These are phyloP conservation scores for Astrocystis sublimbata DNA, from an alignment of 495 filamentous ascomycete species.

Conservation along the genomic window DNA sequence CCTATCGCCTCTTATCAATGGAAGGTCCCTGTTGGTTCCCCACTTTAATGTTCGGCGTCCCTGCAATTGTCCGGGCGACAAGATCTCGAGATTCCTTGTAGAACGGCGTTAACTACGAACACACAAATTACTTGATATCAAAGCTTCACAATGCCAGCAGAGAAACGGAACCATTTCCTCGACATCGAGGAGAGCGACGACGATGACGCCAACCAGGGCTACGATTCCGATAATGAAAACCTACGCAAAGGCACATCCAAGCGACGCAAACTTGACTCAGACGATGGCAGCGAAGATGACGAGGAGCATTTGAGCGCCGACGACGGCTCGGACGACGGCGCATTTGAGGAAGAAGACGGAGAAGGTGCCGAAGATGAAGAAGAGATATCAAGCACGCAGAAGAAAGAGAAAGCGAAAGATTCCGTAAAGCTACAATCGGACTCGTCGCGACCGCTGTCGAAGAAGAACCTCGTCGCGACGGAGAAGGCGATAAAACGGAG, in stretches of 20 bases:
- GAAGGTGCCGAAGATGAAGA: slow-evolving; percentile 18
- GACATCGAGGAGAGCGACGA: slow-evolving; percentile 70
- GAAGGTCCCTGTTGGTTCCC: neutral
- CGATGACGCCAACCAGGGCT: slow-evolving; percentile 61
- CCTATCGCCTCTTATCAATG: slow-evolving; percentile 19
- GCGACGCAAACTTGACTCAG: slow-evolving; percentile 58
- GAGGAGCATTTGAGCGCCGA: slow-evolving; percentile 29
- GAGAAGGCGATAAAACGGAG: slow-evolving; percentile 61
- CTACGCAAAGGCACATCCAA: slow-evolving; percentile 70
- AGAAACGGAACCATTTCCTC: slow-evolving; percentile 74
- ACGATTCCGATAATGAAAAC: slow-evolving; percentile 68
- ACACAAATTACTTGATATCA: neutral
- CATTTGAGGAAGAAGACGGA: slow-evolving; percentile 24
- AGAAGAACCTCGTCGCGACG: slow-evolving; percentile 60
- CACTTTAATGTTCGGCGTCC: neutral
- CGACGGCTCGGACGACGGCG: slow-evolving; percentile 27
- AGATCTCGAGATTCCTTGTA: neutral
- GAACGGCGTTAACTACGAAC: neutral
- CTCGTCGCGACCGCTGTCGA: slow-evolving; percentile 52
- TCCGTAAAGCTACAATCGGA: slow-evolving; percentile 43
- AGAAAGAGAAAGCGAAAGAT: slow-evolving; percentile 1
- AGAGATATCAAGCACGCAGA: slow-evolving; percentile 33
- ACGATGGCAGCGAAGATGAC: slow-evolving; percentile 47
- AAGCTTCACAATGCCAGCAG: slow-evolving; percentile 56
- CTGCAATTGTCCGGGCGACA: neutral